Percentiles rank a stretch among this genome's conserved stretches.
phyloP scores from a whole-genome alignment of 2,329 filamentous ascomycete species.

The Trichophyton benhamiae region DNA sequence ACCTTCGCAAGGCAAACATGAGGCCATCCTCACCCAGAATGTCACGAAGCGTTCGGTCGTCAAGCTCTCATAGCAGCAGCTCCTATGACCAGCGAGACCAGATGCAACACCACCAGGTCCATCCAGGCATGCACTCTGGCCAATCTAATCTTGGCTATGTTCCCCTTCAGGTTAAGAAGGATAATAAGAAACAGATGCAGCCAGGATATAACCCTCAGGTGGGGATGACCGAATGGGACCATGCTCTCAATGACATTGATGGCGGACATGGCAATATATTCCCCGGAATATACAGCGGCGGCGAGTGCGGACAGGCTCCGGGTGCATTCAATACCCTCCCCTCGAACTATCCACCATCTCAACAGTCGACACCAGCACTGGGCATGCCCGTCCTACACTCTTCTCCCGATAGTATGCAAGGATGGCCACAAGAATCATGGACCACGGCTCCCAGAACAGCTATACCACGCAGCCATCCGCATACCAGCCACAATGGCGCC shows the following conservation, averaged over 20 bases:
- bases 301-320: conserved; percentile 24
- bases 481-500: conserved; percentile 15
- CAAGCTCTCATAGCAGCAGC: conserved; percentile 10
- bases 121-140: conserved; percentile 17
- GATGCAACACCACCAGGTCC: neutral
- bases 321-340: conserved; percentile 11
- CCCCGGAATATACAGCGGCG: conserved; percentile 37
- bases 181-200: conserved; percentile 26
- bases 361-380: conserved; percentile 12
- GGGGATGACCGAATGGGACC: conserved; percentile 66
- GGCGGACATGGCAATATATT: conserved; percentile 70
- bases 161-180: conserved; percentile 23
- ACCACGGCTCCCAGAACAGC: conserved; percentile 30
- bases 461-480: conserved; percentile 30
- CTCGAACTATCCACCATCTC: conserved; percentile 5
- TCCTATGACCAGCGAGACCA: conserved; percentile 9
- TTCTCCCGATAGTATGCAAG: conserved; percentile 21
- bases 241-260: conserved; percentile 66
- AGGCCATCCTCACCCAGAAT: conserved; percentile 9
- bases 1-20: conserved; percentile 1
- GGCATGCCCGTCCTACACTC: conserved; percentile 10
- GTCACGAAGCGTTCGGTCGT: conserved; percentile 12
- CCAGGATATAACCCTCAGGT: conserved; percentile 31
- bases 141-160: conserved; percentile 45
- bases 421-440: conserved; percentile 30